Percentiles rank a stretch among this genome's conserved stretches.
These are phyloP conservation scores for Boletus barrowsii DNA, from an alignment of 768 basidiomycete genomes.

Conservation along the genomic window DNA sequence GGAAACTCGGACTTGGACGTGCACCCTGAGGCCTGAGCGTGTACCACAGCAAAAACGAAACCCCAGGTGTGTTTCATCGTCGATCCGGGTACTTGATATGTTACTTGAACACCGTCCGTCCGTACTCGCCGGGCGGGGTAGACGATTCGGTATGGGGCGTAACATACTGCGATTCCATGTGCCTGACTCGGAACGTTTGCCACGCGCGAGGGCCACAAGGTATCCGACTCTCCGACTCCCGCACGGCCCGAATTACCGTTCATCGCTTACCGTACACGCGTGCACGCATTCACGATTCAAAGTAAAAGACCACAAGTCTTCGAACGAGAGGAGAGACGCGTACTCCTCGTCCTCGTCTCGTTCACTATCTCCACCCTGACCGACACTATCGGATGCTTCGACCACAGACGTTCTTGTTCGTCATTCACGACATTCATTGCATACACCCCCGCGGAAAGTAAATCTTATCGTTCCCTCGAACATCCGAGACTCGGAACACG, in stretches of 20 bases:
- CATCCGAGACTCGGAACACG: constrained; percentile 1
- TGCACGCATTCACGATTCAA: too few species aligned
- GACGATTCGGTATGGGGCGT: background rate
- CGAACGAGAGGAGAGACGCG: too few species aligned
- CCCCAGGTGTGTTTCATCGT: background rate
- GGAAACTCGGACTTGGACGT: too few species aligned
- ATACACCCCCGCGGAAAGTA: constrained; percentile 1
- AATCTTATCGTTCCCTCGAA: background rate
- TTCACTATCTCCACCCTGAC: background rate
- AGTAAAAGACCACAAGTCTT: too few species aligned
- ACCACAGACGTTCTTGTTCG: too few species aligned
- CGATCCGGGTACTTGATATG: background rate
- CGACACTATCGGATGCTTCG: background rate
- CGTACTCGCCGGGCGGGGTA: background rate
- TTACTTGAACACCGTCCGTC: background rate
- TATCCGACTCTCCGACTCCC: background rate
- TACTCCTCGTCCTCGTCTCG: background rate
- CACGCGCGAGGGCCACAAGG: background rate
- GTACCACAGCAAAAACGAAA: too few species aligned
- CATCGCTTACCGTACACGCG: background rate
- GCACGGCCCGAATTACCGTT: background rate
- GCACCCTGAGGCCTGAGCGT: background rate
- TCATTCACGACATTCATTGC: too few species aligned
- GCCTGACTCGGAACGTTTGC: background rate
- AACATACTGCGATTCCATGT: background rate